A percentile compares a stretch with the other conserved stretches of the same genome.
These are phyloP conservation scores for Spathaspora hagerdaliae DNA, from an alignment of 805 yeast genomes.

Conservation along the genomic window DNA sequence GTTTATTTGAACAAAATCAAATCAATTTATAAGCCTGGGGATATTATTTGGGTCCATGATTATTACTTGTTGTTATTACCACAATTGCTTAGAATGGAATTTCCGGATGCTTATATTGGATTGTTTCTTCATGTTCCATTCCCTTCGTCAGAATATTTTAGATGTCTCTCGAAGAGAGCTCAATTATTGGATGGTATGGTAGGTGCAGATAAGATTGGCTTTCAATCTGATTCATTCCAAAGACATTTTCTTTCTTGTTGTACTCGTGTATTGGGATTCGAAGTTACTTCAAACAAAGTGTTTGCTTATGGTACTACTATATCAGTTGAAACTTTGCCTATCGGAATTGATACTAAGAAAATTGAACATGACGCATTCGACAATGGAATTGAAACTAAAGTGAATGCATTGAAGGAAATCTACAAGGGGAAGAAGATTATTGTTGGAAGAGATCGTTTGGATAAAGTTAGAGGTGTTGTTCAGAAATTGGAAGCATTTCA, in stretches of 20 bases:
- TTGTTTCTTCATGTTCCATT: constrained; percentile 87
- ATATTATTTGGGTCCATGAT: constrained; percentile 89
- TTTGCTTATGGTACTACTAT: constrained; percentile 75
- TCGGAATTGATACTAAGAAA: constrained; percentile 78
- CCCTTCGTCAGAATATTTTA: constrained; percentile 90
- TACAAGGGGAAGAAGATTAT: constrained; percentile 71
- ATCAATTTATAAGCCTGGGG: constrained; percentile 78
- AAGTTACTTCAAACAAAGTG: constrained; percentile 54
- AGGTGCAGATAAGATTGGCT: constrained; percentile 82
- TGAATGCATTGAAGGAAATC: constrained; percentile 57
- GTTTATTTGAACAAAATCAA: constrained; percentile 79
- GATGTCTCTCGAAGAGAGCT: constrained; percentile 80
- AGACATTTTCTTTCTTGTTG: constrained; percentile 91
- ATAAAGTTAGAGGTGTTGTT: constrained; percentile 86
- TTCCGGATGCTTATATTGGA: constrained; percentile 72
- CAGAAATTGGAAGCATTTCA: constrained; percentile 93
- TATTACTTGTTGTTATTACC: constrained; percentile 81
- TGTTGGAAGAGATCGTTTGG: constrained; percentile 92
- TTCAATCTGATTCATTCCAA: constrained; percentile 82
- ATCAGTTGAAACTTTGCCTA: constrained; percentile 72
- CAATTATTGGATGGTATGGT: constrained; percentile 86
- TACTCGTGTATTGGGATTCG: constrained; percentile 81
- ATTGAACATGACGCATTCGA: constrained; percentile 63
- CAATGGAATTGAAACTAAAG: constrained; percentile 54
- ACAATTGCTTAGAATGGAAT: constrained; percentile 72